Base-by-base conservation (phyloP, 2,329 filamentous ascomycete genomes). In the Ceratocystis ficicola region DNA sequence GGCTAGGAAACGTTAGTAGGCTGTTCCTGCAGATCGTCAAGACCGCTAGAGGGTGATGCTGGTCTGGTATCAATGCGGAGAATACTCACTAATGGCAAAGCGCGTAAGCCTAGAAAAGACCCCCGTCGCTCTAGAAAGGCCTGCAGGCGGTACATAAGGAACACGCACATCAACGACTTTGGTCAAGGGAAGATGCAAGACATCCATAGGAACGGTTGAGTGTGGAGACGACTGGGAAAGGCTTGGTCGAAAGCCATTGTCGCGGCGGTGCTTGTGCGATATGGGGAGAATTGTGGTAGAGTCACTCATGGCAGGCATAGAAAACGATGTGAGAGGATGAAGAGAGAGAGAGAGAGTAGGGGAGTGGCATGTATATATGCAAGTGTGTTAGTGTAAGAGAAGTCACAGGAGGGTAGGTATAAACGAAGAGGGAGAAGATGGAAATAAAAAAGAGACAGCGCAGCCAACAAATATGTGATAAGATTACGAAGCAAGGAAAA, bases 141-240 rank as follows among this genome's bases (percentile, higher is more conserved):
- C 44, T 15, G 25, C 20, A 60, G 32, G 28, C 5, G 60, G 59
- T 6, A 41, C 65, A 32, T 66, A 63, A 15, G 65, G 65, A 41
- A 62, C 25, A 41, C 65, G 60, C 17, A 66, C 65, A 55, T 66
- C 65, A 22, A 66, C 59, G 36, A 63, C n/a, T 44, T 63, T 62
- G 48, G 30, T 44, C 28, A 36, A 36, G 20, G 44, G 25, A 25
- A 32, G 25, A 22, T 63, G 12, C n/a, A 62, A 22, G 28, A 41
- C 25, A n/a, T 59, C 55, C 28, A 59, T 59, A 30, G 28, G 20
- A n/a, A 10, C 55, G 32, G 32, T 28, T 25, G 50, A 7, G 25
- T 55, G 50, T 22, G 50, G 50, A 28, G 50, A 22, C 15, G 12
- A 8, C 30, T 30, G 55, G 7, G 55, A 17, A 36, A 36, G 55